These are phyloP conservation scores for Pythium volutum DNA, from an alignment of 352 stramenopile species.

Conservation along the genomic window DNA sequence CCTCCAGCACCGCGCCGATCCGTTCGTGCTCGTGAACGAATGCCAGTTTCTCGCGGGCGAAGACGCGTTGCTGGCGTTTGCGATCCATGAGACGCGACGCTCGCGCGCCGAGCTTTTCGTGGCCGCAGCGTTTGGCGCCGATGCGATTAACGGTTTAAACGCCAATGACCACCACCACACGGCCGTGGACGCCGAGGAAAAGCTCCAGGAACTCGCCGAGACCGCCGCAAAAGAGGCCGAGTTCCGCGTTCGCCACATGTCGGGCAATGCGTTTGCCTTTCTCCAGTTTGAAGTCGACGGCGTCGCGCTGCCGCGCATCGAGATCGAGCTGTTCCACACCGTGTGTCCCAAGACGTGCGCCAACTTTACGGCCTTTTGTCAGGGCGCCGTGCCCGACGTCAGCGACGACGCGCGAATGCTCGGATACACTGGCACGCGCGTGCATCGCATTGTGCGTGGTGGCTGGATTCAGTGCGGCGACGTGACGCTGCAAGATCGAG, in stretches of 20 bases:
- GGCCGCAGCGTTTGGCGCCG: constrained; percentile 45
- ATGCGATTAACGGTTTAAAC: constrained; percentile 14
- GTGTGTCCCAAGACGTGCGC: constrained; percentile 66
- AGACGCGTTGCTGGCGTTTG: constrained; percentile 53
- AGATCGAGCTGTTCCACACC: constrained; percentile 65
- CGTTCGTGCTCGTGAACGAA: constrained; percentile 54
- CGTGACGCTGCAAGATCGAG: constrained; percentile 30
- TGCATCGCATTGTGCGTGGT: constrained; percentile 63
- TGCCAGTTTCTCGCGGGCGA: constrained; percentile 47
- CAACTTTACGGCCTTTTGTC: constrained; percentile 75
- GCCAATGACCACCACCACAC: constrained; percentile 22
- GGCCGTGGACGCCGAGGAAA: constrained; percentile 47
- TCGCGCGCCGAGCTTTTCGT: constrained; percentile 50
- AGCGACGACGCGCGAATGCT: constrained; percentile 34
- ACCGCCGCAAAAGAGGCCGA: constrained; percentile 39
- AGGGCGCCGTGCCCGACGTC: constrained; percentile 45
- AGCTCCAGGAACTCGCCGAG: constrained; percentile 45
- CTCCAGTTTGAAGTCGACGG: constrained; percentile 64
- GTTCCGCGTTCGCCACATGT: constrained; percentile 39
- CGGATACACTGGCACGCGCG: constrained; percentile 47
- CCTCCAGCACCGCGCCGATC: constrained; percentile 32
- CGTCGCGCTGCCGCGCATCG: constrained; percentile 50
- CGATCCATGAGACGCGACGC: constrained; percentile 49
- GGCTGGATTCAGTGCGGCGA: constrained; percentile 80
- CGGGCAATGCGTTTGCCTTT: constrained; percentile 55